Evolutionary conservation across 2,329 filamentous ascomycete genomes (phyloP).

Genomic region (Calonectria pteridis): DNA sequence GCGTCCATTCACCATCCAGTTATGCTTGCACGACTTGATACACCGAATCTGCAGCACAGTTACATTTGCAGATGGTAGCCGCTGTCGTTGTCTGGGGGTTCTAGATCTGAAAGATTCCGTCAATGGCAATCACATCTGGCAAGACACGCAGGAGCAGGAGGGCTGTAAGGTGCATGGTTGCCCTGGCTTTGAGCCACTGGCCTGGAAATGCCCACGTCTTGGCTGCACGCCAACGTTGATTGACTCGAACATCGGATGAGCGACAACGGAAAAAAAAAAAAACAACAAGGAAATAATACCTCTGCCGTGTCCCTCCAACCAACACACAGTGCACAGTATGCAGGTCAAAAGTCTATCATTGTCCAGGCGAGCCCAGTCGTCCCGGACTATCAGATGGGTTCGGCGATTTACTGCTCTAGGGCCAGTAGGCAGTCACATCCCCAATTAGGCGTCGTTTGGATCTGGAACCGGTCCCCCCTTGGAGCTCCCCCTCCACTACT

Average conservation of each 20-base stretch:
- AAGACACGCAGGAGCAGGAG: not conserved
- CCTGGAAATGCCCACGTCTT: not conserved
- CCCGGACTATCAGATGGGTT: slow-evolving; percentile 31
- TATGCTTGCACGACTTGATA: not conserved
- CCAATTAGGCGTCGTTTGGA: slow-evolving; percentile 25
- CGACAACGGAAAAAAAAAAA: no score
- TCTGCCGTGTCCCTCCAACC: not conserved
- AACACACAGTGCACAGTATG: slow-evolving; percentile 13
- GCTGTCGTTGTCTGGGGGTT: not conserved
- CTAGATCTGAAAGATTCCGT: not conserved
- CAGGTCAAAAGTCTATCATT: slow-evolving; percentile 16
- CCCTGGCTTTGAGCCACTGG: not conserved
- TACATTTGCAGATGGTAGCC: not conserved
- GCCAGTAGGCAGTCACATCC: slow-evolving; percentile 28
- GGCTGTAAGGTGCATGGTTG: slow-evolving; percentile 1
- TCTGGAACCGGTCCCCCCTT: not conserved
- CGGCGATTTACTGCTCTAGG: slow-evolving; percentile 26
- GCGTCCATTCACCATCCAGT: not conserved
- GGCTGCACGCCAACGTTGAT: not conserved
- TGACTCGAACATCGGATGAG: not conserved
- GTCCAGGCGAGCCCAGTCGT: not conserved
- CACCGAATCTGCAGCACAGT: not conserved
- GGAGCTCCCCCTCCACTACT: slow-evolving; percentile 5
- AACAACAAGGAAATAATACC: slow-evolving; percentile 5
- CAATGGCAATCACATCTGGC: not conserved